Evolutionary conservation across 306 rosid genomes (phyloP).

Genomic region (Quercus agrifolia): DNA sequence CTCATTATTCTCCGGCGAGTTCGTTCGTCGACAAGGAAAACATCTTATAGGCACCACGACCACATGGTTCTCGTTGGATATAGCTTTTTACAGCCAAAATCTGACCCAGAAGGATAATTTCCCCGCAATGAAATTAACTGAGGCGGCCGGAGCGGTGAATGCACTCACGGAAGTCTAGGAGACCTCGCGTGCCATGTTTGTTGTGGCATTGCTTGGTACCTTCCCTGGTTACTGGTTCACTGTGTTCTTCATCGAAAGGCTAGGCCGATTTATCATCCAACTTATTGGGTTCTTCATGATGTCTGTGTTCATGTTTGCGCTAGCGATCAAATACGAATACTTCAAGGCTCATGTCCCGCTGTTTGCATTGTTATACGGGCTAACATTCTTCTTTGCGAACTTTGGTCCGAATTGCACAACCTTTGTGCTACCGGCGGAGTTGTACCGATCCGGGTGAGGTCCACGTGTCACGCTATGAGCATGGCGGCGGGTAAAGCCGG

Average conservation of each 20-base stretch:
- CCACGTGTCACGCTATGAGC: conserved; percentile 74
- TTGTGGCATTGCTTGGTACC: conserved; percentile 59
- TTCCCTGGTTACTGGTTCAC: conserved; percentile 86
- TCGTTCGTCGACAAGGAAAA: conserved; percentile 37
- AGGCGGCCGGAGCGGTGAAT: fast-evolving
- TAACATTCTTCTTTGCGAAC: conserved; percentile 74
- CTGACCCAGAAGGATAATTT: conserved; percentile 73
- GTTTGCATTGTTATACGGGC: conserved; percentile 34
- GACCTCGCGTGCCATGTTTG: conserved; percentile 71
- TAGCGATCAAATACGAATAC: conserved; percentile 39
- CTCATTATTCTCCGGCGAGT: conserved; percentile 37
- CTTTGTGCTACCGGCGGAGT: conserved; percentile 68
- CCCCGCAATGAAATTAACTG: conserved; percentile 46
- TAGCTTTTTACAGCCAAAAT: conserved; percentile 76
- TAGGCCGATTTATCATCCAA: conserved; percentile 68
- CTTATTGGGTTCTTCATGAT: conserved; percentile 77
- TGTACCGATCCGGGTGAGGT: conserved; percentile 71
- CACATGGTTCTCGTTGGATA: conserved; percentile 73
- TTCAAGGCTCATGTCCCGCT: background rate
- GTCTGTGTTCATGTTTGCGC: conserved; percentile 60
- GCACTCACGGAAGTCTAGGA: conserved; percentile 50
- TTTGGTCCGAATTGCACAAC: conserved; percentile 81
- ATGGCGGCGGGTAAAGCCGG: conserved; percentile 65
- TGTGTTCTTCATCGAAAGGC: conserved; percentile 52
- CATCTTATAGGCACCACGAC: conserved; percentile 65